phyloP scores from a whole-genome alignment of 129 eudicot genomes.

The Kitagawia praeruptora region DNA sequence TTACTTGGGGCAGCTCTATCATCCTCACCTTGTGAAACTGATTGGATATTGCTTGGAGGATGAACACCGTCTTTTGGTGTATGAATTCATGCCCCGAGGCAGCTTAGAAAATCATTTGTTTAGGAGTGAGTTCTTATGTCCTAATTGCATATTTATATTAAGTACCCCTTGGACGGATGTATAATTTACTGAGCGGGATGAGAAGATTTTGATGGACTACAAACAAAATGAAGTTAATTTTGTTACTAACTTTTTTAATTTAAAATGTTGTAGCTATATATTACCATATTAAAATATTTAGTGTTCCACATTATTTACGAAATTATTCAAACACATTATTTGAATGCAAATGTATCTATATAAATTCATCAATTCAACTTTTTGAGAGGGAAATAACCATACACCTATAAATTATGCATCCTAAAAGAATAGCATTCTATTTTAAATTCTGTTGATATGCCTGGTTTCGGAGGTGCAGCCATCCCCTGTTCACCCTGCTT shows the following conservation, averaged over 20 bases:
- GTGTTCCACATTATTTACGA: too few relatives aligned
- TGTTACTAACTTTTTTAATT: too few relatives aligned
- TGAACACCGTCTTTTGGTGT: slow-evolving; percentile 78
- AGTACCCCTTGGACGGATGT: background rate
- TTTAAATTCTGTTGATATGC: background rate
- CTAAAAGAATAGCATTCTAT: background rate
- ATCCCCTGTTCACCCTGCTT: background rate
- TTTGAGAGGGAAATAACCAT: too few relatives aligned
- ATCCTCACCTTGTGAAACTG: slow-evolving; percentile 73
- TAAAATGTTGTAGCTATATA: background rate
- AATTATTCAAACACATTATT: background rate
- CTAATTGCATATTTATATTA: background rate
- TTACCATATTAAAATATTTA: background rate
- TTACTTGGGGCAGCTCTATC: slow-evolving; percentile 72
- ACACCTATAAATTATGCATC: background rate
- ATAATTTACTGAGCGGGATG: background rate
- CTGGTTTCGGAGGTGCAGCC: background rate
- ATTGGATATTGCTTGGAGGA: slow-evolving; percentile 89
- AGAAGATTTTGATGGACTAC: background rate
- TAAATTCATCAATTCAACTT: background rate
- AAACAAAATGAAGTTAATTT: too few relatives aligned
- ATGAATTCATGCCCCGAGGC: slow-evolving; percentile 93
- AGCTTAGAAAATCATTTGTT: slow-evolving; percentile 91
- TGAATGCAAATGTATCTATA: background rate
- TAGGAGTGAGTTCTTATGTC: slow-evolving; percentile 49